Evolutionary conservation across 2,329 filamentous ascomycete genomes (phyloP).

Genomic region (Dactylellina sp.): DNA sequence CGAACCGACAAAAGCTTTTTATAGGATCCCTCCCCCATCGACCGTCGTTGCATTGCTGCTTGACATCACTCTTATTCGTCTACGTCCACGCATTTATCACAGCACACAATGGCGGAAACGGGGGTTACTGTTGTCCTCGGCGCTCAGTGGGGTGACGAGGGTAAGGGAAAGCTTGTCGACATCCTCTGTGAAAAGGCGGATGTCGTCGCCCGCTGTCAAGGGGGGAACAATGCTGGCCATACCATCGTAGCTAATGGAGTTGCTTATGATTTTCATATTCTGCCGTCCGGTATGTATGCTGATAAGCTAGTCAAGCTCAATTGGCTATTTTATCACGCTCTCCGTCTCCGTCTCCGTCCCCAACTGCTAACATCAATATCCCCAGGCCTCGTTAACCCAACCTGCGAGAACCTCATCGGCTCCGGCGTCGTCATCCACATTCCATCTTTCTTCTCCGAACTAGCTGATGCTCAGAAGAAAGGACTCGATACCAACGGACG

Average conservation of each 20-base stretch:
- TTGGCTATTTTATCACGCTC: too few relatives aligned
- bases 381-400: constrained; percentile 78
- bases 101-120: constrained; percentile 28
- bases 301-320: too few relatives aligned
- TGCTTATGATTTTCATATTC: constrained; percentile 71
- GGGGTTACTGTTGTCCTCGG: constrained; percentile 69
- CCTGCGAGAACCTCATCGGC: constrained; percentile 79
- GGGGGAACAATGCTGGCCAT: constrained; percentile 73
- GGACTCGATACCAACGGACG: constrained; percentile 71
- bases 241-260: constrained; percentile 65
- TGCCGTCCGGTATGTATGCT: constrained; percentile 64
- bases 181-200: constrained; percentile 69
- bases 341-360: too few relatives aligned
- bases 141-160: constrained; percentile 72
- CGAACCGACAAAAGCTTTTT: neutral
- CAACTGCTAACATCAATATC: constrained; percentile 60
- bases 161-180: constrained; percentile 72
- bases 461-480: constrained; percentile 72
- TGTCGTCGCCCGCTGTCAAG: constrained; percentile 71
- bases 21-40: too few relatives aligned
- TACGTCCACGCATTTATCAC: neutral
- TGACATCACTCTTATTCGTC: neutral
- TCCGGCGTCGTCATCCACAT: constrained; percentile 77
- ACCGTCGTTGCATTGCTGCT: too few relatives aligned
- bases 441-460: constrained; percentile 75